Conservation (phyloP, 805 yeast species). For the Candida gorgasii region DNA sequence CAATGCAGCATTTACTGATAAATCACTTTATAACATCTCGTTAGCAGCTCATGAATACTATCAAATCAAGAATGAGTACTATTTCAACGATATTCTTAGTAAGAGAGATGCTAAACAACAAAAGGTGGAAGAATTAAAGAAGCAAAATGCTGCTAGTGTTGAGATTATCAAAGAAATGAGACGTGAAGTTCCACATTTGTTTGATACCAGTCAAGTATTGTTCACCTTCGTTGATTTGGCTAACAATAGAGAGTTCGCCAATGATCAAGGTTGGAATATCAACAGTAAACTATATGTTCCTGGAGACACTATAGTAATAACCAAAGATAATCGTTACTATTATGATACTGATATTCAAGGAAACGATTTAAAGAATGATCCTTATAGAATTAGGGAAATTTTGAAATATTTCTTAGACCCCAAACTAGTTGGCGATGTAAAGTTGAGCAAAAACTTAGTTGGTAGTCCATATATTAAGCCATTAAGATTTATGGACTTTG, state of each 20-base stretch:
- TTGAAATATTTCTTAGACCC: constrained; percentile 43
- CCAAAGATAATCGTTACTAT: constrained; percentile 40
- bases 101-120: constrained; percentile 40
- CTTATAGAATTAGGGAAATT: constrained; percentile 33
- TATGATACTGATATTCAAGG: constrained; percentile 42
- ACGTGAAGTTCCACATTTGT: constrained; percentile 49
- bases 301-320: constrained; percentile 61
- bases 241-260: constrained; percentile 29
- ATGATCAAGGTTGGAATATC: constrained; percentile 38
- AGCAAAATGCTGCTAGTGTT: constrained; percentile 41
- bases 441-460: constrained; percentile 30
- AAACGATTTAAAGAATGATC: constrained; percentile 30
- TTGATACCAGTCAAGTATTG: constrained; percentile 42
- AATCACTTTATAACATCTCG: constrained; percentile 40
- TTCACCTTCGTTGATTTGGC: constrained; percentile 54
- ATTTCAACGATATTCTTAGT: constrained; percentile 32
- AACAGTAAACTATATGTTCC: constrained; percentile 30
- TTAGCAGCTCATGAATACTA: constrained; percentile 52
- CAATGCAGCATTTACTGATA: constrained; percentile 31
- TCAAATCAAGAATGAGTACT: constrained; percentile 41
- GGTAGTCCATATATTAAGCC: constrained; percentile 44
- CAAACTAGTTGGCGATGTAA: constrained; percentile 13
- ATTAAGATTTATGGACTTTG: constrained; percentile 42
- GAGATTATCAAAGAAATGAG: constrained; percentile 51
- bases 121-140: constrained; percentile 41